Evolutionary conservation across 306 rosid species (phyloP).

Genomic region (Pachyrhizus erosus): DNA sequence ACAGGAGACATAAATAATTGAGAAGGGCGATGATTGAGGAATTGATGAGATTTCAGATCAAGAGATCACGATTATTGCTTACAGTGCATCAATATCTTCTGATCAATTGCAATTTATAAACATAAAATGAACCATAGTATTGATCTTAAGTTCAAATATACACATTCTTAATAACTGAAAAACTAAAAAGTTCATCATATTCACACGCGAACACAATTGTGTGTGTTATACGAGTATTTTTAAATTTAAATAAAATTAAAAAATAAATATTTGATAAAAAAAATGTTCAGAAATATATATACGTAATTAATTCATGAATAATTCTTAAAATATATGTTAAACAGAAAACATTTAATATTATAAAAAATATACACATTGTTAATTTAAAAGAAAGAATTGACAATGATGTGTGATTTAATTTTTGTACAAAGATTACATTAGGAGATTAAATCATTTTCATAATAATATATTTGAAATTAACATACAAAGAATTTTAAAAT

Average conservation of each 20-base stretch:
- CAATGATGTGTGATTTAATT: background rate
- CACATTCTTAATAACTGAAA: too few species aligned
- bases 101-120: background rate
- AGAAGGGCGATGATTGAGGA: conserved; percentile 7
- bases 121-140: background rate
- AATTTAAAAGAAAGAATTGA: background rate
- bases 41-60: background rate
- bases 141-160: background rate
- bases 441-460: background rate
- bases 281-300: background rate
- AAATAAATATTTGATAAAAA: background rate
- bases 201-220: too few species aligned
- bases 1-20: background rate
- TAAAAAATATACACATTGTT: background rate
- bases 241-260: background rate
- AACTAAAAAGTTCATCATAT: too few species aligned
- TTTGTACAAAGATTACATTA: background rate
- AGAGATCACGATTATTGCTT: background rate
- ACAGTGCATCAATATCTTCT: background rate
- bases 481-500: too few species aligned
- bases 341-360: background rate
- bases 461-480: background rate
- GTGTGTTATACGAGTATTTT: background rate
- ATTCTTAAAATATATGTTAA: background rate
- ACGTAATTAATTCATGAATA: background rate